Conservation (phyloP, 495 filamentous ascomycete species). For the Oidiodendron maius region DNA sequence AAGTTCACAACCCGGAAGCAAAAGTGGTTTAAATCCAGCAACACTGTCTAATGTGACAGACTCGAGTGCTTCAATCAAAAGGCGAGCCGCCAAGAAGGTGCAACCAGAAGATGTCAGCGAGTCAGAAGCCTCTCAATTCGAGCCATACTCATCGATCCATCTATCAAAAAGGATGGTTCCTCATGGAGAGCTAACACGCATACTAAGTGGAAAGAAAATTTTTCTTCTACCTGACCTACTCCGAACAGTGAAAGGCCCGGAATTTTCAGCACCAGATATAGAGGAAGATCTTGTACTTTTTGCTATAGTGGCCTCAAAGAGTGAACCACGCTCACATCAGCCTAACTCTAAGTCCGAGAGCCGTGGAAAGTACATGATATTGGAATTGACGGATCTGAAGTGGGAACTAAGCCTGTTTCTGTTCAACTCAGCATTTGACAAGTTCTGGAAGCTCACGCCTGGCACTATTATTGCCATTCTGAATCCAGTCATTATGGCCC, state of each 20-base stretch:
- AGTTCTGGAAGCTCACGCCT: slow-evolving; percentile 81
- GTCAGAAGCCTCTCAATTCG: slow-evolving; percentile 47
- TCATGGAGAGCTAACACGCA: slow-evolving; percentile 70
- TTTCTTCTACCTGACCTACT: slow-evolving; percentile 79
- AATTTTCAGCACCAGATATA: slow-evolving; percentile 79
- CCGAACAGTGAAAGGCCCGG: slow-evolving; percentile 70
- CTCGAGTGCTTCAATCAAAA: slow-evolving; percentile 11
- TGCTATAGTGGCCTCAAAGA: slow-evolving; percentile 81
- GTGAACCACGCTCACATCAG: slow-evolving; percentile 61
- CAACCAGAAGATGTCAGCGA: slow-evolving; percentile 25
- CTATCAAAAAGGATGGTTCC: slow-evolving; percentile 83
- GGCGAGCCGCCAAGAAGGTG: slow-evolving; percentile 20
- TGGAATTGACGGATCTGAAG: slow-evolving; percentile 80
- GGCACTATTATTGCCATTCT: slow-evolving; percentile 88
- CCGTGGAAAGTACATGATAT: slow-evolving; percentile 79
- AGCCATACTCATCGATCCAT: slow-evolving; percentile 79
- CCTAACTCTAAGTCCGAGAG: slow-evolving; percentile 19
- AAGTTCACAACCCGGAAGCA: slow-evolving; percentile 31
- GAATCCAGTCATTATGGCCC: slow-evolving; percentile 90
- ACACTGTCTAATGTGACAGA: neutral
- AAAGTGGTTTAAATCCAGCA: slow-evolving; percentile 28
- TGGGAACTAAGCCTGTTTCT: slow-evolving; percentile 90
- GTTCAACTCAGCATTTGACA: slow-evolving; percentile 84
- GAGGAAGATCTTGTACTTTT: slow-evolving; percentile 84
- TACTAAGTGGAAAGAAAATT: slow-evolving; percentile 66